Percentiles rank a stretch among this genome's conserved stretches.
Evolutionary conservation across 148 eudicot genomes (phyloP).

Genomic region (Gaultheria prostrata): DNA sequence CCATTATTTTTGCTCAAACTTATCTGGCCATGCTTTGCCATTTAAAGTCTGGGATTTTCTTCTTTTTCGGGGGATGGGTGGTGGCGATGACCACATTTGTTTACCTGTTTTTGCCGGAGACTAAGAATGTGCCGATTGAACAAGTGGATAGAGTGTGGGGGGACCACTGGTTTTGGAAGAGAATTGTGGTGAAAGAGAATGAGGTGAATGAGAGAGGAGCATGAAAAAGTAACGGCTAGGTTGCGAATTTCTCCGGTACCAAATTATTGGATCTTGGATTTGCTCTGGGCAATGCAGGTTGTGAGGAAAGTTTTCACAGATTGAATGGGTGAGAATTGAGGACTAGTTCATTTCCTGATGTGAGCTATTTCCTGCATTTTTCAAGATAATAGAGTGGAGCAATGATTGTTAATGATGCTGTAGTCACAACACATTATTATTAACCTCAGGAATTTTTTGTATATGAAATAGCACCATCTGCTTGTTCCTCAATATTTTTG

Average conservation of each 20-base stretch:
- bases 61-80: slow-evolving; percentile 44
- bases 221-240: neutral
- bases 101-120: slow-evolving; percentile 6
- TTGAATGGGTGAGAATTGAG: neutral
- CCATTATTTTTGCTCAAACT: neutral
- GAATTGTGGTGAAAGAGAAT: slow-evolving; percentile 30
- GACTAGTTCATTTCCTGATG: neutral
- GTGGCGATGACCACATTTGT: slow-evolving; percentile 38
- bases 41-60: slow-evolving; percentile 30
- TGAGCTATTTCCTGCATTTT: too few relatives aligned
- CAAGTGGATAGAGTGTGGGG: too few relatives aligned
- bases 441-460: too few relatives aligned
- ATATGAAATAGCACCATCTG: too few relatives aligned
- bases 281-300: neutral
- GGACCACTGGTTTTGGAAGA: slow-evolving; percentile 13
- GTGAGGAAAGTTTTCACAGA: neutral
- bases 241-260: too few relatives aligned
- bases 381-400: too few relatives aligned
- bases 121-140: too few relatives aligned
- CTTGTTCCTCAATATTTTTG: too few relatives aligned
- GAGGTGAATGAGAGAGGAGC: slow-evolving; percentile 25
- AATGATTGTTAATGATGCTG: too few relatives aligned
- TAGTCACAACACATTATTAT: too few relatives aligned
- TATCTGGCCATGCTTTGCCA: slow-evolving; percentile 8
- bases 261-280: neutral